Percentiles rank a stretch among this genome's conserved stretches.
phyloP scores from a whole-genome alignment of 371 early-diverging fungal genomes.

The Nematocida parisii region DNA sequence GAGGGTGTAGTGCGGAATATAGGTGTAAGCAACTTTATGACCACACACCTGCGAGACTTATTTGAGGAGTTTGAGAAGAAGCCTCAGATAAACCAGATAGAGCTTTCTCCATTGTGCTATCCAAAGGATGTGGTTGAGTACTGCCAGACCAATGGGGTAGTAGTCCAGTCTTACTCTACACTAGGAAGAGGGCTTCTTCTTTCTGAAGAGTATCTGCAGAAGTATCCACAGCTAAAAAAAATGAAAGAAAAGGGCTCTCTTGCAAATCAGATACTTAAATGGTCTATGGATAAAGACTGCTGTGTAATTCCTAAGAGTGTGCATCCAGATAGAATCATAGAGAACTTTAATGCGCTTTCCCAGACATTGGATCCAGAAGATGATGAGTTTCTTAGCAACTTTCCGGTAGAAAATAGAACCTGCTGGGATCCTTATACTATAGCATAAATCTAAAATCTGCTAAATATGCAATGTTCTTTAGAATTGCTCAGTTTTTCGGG shows the following conservation, averaged over 20 bases:
- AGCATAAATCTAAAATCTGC: not conserved
- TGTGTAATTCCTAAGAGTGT: conserved; percentile 64
- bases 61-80: conserved; percentile 73
- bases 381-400: conserved; percentile 20
- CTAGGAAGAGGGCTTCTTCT: conserved; percentile 74
- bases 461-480: too few relatives aligned
- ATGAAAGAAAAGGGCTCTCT: conserved; percentile 71
- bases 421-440: conserved; percentile 58
- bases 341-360: conserved; percentile 60
- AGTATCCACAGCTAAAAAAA: conserved; percentile 33
- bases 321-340: conserved; percentile 53
- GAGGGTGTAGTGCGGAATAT: conserved; percentile 70
- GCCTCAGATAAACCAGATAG: conserved; percentile 80
- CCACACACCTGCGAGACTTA: conserved; percentile 72
- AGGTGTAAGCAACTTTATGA: conserved; percentile 79
- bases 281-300: conserved; percentile 72
- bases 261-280: conserved; percentile 75
- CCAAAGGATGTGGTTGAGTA: conserved; percentile 73
- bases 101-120: conserved; percentile 81
- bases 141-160: conserved; percentile 74
- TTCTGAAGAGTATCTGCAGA: conserved; percentile 60
- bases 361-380: conserved; percentile 36
- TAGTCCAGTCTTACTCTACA: conserved; percentile 79
- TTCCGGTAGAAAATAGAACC: conserved; percentile 44
- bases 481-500: too few relatives aligned